Evolutionary conservation across 495 filamentous ascomycete genomes (phyloP), one percentile per base, ranked within the genome.

Genomic region (Aspergillus avenaceus): DNA sequence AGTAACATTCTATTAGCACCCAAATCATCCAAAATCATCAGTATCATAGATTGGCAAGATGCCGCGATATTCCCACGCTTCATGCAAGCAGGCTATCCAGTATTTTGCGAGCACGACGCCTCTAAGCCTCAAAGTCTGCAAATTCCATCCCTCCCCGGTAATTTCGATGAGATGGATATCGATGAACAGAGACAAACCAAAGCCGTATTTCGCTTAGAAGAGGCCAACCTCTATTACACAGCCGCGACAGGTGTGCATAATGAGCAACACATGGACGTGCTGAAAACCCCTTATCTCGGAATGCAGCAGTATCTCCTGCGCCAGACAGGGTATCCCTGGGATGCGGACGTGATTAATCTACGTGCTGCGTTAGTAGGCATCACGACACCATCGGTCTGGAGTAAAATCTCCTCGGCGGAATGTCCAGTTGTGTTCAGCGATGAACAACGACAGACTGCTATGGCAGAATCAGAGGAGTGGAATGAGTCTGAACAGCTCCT

Each of bases 211-310:
- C 61, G 67, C 48, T 50, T 65, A 28, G 47, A 66, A 53, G 63
- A 67, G 51, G 60, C 65, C 24, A 71, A 71, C 24, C 63, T 69
- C 19, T 71, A 63, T 45, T 71, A 69, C 47, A 71, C 67, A 54
- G 67, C 67, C 4, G 56, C 60, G 36, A 69, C 62, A 36, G 65
- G 65, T 12, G 8, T 71, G 45, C 49, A 64, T 38, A 70, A 68
- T 53, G 52, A 61, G 0, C 0, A 54, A 50, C 63, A 70, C 22
- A 60, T 63, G 55, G 29, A 59, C 32, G 23, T 47, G 0, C 44
- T 72, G 18, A 63, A 47, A 55, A 28, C 59, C 23, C 63, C 65
- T 41, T 26, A 65, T 51, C 55, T 65, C 32, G 55, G 57, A 25
- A 64, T 70, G 54, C 63, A 41, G 32, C 58, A 66, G 50, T 67